A percentile compares a stretch with the other conserved stretches of the same genome.
Conservation (phyloP, 1,284 basidiomycete species). For the Cryptococcus floricola region DNA sequence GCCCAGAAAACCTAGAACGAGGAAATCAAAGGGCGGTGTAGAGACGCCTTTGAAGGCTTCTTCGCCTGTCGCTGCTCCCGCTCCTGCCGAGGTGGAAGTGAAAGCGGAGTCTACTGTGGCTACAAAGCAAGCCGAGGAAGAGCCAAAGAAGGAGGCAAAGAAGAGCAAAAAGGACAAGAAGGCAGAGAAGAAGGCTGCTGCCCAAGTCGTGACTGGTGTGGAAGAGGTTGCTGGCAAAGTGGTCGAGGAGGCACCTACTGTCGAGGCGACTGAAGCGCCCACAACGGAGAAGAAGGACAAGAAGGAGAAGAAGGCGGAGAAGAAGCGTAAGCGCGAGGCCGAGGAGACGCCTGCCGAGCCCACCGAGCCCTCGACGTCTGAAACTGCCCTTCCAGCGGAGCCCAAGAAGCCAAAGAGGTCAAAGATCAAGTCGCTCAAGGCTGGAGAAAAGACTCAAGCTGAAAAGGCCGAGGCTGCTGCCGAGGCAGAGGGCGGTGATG, state of each 20-base stretch:
- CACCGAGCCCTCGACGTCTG: neutral
- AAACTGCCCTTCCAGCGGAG: neutral
- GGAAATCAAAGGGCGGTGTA: neutral
- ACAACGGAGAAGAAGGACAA: neutral
- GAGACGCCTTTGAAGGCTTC: neutral
- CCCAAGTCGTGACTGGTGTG: neutral
- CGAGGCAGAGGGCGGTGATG: neutral
- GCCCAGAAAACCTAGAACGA: neutral
- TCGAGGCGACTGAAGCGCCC: neutral
- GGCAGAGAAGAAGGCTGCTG: neutral
- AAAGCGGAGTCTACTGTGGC: conserved; percentile 7
- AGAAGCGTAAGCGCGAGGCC: conserved; percentile 13
- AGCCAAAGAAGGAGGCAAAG: neutral
- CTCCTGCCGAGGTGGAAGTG: neutral
- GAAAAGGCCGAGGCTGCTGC: conserved; percentile 9
- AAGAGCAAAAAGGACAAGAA: conserved; percentile 14
- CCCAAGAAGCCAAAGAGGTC: conserved; percentile 25
- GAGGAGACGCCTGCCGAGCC: neutral
- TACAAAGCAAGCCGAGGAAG: neutral
- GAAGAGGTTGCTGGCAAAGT: neutral
- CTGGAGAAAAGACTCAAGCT: neutral
- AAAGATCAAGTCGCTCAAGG: conserved; percentile 8
- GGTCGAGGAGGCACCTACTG: neutral
- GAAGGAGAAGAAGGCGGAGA: conserved; percentile 15
- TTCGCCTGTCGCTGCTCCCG: neutral